Conservation (phyloP, 495 filamentous ascomycete genomes). For the Aspergillus hancockii region DNA sequence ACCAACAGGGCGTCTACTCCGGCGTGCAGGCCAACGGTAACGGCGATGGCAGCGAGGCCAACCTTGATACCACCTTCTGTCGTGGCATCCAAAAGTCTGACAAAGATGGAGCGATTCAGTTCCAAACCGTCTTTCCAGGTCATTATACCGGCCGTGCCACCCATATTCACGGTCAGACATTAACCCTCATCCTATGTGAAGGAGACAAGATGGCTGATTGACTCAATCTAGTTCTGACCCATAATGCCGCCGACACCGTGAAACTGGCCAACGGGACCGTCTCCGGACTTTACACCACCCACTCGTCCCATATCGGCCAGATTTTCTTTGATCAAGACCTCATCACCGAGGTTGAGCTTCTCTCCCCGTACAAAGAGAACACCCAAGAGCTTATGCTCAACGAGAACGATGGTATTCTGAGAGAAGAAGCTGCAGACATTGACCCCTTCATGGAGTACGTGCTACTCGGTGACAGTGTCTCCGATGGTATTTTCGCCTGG, state of each 20-base stretch:
- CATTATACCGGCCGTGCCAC: slow-evolving; percentile 49
- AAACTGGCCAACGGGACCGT: slow-evolving; percentile 35
- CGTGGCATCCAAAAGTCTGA: slow-evolving; percentile 55
- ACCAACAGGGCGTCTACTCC: slow-evolving; percentile 53
- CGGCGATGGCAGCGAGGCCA: slow-evolving; percentile 41
- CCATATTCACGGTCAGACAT: slow-evolving; percentile 33
- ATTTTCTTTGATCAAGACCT: slow-evolving; percentile 63
- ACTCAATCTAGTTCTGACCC: slow-evolving; percentile 24
- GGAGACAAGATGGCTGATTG: not conserved
- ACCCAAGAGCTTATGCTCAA: slow-evolving; percentile 51
- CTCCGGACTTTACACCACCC: slow-evolving; percentile 28
- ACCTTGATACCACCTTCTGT: slow-evolving; percentile 50
- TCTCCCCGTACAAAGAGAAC: slow-evolving; percentile 57
- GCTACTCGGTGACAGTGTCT: slow-evolving; percentile 47
- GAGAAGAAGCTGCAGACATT: slow-evolving; percentile 46
- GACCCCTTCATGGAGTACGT: slow-evolving; percentile 61
- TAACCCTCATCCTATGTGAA: no score
- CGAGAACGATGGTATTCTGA: slow-evolving; percentile 50
- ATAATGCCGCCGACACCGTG: slow-evolving; percentile 30
- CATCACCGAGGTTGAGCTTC: slow-evolving; percentile 44
- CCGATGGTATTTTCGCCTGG: slow-evolving; percentile 21
- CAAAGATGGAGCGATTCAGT: slow-evolving; percentile 49
- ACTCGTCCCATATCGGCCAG: slow-evolving; percentile 57
- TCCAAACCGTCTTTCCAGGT: slow-evolving; percentile 55
- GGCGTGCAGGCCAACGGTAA: slow-evolving; percentile 53